These are phyloP conservation scores for Drosera spatulata DNA, from an alignment of 179 eudicot genomes.

Conservation along the genomic window DNA sequence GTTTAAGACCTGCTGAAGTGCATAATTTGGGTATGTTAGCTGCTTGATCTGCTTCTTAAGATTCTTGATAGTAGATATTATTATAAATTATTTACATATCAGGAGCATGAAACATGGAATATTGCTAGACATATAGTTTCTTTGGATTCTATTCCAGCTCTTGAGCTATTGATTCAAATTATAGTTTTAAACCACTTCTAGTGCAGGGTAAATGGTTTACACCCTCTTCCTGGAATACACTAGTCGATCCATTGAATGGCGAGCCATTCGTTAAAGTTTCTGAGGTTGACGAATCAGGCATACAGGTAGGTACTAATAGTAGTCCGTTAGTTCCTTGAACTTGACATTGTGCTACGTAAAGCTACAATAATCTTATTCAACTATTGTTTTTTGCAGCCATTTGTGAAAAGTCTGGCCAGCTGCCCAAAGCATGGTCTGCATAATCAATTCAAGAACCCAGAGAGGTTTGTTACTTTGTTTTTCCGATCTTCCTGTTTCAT, in stretches of 20 bases:
- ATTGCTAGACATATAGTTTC: background rate
- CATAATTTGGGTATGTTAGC: conserved; percentile 59
- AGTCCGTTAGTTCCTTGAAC: no score
- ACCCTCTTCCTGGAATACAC: conserved; percentile 67
- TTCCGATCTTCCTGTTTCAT: background rate
- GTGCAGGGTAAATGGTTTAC: conserved; percentile 88
- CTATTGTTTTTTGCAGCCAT: conserved; percentile 55
- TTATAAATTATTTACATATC: background rate
- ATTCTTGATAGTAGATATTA: background rate
- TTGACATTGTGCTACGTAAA: no score
- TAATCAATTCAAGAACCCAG: conserved; percentile 91
- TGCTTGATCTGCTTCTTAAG: conserved; percentile 1
- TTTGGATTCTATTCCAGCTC: background rate
- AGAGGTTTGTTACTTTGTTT: no score
- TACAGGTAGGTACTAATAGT: conserved; percentile 64
- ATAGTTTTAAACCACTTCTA: conserved; percentile 13
- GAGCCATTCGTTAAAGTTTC: conserved; percentile 90
- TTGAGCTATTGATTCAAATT: background rate
- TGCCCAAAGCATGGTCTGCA: conserved; percentile 98
- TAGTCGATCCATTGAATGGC: conserved; percentile 88
- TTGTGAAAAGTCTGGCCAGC: conserved; percentile 85
- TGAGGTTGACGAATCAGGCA: conserved; percentile 61
- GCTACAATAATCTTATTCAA: no score
- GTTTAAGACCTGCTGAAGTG: conserved; percentile 83
- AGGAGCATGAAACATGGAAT: background rate